phyloP scores from a whole-genome alignment of 768 basidiomycete species.

The Boletus vermiculosoides region DNA sequence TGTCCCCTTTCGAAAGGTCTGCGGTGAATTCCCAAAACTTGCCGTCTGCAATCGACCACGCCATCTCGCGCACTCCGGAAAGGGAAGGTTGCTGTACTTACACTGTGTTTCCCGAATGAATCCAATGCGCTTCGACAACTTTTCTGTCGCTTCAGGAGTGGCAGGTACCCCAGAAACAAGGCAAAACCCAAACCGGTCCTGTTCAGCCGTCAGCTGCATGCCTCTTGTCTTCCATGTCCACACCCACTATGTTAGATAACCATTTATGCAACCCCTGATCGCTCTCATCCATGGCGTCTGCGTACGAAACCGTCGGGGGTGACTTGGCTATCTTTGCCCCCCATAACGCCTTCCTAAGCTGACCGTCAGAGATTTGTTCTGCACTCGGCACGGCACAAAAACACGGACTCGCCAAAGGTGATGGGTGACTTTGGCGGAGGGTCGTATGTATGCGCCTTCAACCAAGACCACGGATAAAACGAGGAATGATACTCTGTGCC shows the following conservation, averaged over 20 bases:
- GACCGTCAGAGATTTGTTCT: neutral
- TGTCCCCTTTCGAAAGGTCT: slow-evolving; percentile 86
- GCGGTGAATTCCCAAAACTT: slow-evolving; percentile 98
- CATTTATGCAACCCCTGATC: slow-evolving; percentile 74
- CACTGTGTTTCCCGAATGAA: slow-evolving; percentile 89
- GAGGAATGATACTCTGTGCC: slow-evolving; percentile 64
- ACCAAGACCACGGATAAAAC: slow-evolving; percentile 85
- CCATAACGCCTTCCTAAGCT: slow-evolving; percentile 70
- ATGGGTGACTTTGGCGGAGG: slow-evolving; percentile 43
- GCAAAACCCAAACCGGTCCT: slow-evolving; percentile 89
- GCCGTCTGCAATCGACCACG: slow-evolving; percentile 62
- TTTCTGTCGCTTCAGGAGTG: slow-evolving; percentile 82
- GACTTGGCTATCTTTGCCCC: slow-evolving; percentile 68
- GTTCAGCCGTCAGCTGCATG: slow-evolving; percentile 1
- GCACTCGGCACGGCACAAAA: neutral
- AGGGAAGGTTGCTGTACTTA: slow-evolving; percentile 19
- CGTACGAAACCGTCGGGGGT: slow-evolving; percentile 72
- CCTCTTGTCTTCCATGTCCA: neutral
- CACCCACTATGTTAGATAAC: slow-evolving; percentile 74
- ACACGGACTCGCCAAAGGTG: slow-evolving; percentile 44
- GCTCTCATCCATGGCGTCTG: slow-evolving; percentile 66
- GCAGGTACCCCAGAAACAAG: slow-evolving; percentile 79
- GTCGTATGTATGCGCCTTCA: slow-evolving; percentile 77
- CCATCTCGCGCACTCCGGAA: slow-evolving; percentile 23
- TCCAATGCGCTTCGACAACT: slow-evolving; percentile 69